Evolutionary conservation across 148 eudicot genomes (phyloP).

Genomic region (Chenopodium berlandieri): DNA sequence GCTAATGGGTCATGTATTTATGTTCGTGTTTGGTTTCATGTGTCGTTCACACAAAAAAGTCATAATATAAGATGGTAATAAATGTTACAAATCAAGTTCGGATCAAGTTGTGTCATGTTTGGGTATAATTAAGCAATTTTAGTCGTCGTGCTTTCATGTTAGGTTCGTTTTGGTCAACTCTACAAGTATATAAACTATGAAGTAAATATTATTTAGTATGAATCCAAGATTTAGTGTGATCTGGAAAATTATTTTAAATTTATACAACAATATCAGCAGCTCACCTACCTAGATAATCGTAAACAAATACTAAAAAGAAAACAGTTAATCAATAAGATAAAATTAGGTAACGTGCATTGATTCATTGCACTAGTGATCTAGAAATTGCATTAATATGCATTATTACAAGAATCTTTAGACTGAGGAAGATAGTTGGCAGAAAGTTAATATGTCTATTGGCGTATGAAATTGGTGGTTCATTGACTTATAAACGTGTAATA

Average conservation of each 20-base stretch:
- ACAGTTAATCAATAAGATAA: not conserved
- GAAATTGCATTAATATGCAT: not conserved
- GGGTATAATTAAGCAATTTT: not conserved
- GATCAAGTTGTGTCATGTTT: not conserved
- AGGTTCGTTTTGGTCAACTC: not conserved
- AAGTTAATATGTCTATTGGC: not conserved
- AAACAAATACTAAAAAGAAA: too few species aligned
- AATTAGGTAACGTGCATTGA: not conserved
- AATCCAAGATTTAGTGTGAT: not conserved
- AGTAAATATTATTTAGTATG: too few species aligned
- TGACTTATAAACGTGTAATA: not conserved
- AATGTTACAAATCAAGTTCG: not conserved
- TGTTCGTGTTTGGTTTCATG: not conserved
- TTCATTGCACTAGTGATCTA: not conserved
- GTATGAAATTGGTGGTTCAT: conserved; percentile 8
- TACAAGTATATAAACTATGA: not conserved
- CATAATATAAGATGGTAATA: too few species aligned
- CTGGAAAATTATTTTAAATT: not conserved
- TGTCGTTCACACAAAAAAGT: too few species aligned
- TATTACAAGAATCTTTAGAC: not conserved
- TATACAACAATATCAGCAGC: not conserved
- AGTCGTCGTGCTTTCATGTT: not conserved
- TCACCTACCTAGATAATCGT: not conserved
- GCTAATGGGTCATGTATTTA: not conserved
- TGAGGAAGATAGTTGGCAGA: not conserved